phyloP scores from a whole-genome alignment of 768 basidiomycete genomes.

The Paxillus ammoniavirescens region DNA sequence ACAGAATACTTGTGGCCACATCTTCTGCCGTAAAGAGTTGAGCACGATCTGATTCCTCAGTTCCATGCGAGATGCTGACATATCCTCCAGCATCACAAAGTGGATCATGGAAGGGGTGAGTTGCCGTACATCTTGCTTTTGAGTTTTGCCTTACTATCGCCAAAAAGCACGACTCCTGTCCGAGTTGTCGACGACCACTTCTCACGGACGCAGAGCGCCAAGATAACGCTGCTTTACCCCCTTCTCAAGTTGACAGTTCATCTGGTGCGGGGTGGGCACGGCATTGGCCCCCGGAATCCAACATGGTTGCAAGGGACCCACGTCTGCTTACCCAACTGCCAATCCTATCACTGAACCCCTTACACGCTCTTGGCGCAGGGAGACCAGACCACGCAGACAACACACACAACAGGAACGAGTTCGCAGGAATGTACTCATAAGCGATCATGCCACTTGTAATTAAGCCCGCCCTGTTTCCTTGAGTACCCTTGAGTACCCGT shows the following conservation, averaged over 20 bases:
- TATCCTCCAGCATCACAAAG: conserved; percentile 51
- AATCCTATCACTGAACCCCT: conserved; percentile 14
- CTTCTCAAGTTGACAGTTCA: background rate
- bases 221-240: background rate
- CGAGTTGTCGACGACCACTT: conserved; percentile 57
- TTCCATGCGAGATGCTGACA: conserved; percentile 14
- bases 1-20: conserved; percentile 53
- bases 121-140: conserved; percentile 6
- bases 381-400: background rate
- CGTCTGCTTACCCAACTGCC: conserved; percentile 15
- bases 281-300: conserved; percentile 22
- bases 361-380: conserved; percentile 11
- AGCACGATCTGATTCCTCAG: conserved; percentile 22
- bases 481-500: conserved; percentile 15
- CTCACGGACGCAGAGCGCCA: conserved; percentile 22
- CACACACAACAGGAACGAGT: conserved; percentile 34
- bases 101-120: conserved; percentile 62
- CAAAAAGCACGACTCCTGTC: conserved; percentile 60
- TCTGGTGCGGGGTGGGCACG: conserved; percentile 15
- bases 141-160: conserved; percentile 9
- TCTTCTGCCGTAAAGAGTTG: conserved; percentile 85
- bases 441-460: conserved; percentile 7
- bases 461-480: conserved; percentile 11
- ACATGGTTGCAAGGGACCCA: conserved; percentile 16
- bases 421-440: conserved; percentile 60